Evolutionary conservation across 1,139 yeast genomes (phyloP), one percentile per base, ranked within the genome.

Genomic region (Hansenula sp.): DNA sequence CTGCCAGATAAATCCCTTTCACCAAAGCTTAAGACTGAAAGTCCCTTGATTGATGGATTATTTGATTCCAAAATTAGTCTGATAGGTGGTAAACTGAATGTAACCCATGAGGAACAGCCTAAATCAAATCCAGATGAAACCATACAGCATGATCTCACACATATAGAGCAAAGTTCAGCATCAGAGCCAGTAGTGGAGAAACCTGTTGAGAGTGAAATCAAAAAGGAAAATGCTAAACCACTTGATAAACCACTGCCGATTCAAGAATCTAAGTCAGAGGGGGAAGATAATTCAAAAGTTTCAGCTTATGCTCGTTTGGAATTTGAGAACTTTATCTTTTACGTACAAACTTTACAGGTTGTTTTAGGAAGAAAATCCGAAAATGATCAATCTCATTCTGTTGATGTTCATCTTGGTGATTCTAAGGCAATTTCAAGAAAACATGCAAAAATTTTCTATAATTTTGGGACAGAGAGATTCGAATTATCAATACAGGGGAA

Each of bases 271-370:
- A 32, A 30, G 28, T 25, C 26, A 18, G 18, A 22, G 27, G 34
- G 18, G 17, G 40, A 36, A 9, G 68, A 64, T 40, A 55, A 57
- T 34, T 64, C 87, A 7, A 74, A 79, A 44, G 87, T 92, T 12
- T 84, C 90, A 10, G 98, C 98, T 1, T 92, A 92, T 60, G 98
- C 98, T 2, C 73, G 96, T 50, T 66, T 92, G 32, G 97, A 92
- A 60, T 92, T 92, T 62, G 96, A 87, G 46, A 81, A 88, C 50
- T 90, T 83, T 60, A 88, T 96, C 4, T 92, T 94, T 61, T 92
- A 89, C 55, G 96, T 92, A 4, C 98, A 92, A 63, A 92, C 98
- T 1, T 71, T 92, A 54, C 97, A 92, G 60, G 96, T 92, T 3
- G 76, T 92, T 9, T 68, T 92, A 33, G 99, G 99, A 8, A 73